Conservation (phyloP, 352 stramenopile genomes). For the Saprolegnia diclina region DNA sequence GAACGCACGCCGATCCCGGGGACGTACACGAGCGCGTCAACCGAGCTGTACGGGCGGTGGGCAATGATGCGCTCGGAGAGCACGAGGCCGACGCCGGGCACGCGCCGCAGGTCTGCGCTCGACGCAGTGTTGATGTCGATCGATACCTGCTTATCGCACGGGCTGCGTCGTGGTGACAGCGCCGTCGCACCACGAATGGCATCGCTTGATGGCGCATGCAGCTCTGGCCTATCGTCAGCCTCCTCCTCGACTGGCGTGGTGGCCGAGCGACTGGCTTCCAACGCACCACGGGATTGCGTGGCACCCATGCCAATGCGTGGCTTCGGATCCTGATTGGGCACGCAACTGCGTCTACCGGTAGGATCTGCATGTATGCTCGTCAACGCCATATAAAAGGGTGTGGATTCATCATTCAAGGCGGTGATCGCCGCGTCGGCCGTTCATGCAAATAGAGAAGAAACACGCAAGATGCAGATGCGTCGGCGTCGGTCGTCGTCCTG, state of each 20-base stretch:
- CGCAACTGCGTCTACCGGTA: too few relatives aligned
- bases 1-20: constrained; percentile 41
- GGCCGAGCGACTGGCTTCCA: too few relatives aligned
- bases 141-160: not conserved
- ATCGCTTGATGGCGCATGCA: too few relatives aligned
- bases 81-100: constrained; percentile 42
- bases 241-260: too few relatives aligned
- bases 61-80: constrained; percentile 41
- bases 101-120: constrained; percentile 31
- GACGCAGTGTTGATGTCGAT: constrained; percentile 52
- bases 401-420: not conserved
- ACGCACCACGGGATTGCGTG: too few relatives aligned
- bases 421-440: not conserved
- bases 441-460: not conserved
- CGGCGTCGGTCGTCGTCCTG: too few relatives aligned
- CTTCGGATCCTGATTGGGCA: too few relatives aligned
- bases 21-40: constrained; percentile 39
- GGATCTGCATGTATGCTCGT: too few relatives aligned
- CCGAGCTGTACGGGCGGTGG: constrained; percentile 37
- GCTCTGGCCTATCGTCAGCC: too few relatives aligned
- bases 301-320: too few relatives aligned
- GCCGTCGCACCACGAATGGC: not conserved
- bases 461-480: not conserved
- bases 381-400: not conserved
- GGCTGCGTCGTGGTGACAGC: not conserved